Evolutionary conservation across 345 rosid genomes (phyloP).

Genomic region (Lepidium africanum): DNA sequence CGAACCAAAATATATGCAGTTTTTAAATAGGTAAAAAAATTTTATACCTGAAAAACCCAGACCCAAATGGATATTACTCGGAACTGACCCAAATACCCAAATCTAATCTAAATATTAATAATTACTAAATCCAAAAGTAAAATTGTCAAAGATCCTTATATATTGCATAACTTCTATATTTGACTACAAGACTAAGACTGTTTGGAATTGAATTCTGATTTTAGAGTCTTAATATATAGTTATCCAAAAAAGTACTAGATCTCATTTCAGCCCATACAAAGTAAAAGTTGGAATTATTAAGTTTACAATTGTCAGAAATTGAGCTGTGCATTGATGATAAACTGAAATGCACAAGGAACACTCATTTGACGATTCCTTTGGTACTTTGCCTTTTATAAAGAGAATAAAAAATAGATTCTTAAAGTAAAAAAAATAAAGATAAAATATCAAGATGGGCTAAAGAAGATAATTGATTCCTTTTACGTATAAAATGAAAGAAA

Average conservation of each 20-base stretch:
- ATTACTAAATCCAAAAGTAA: neutral
- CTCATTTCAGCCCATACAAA: neutral
- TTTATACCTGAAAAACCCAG: too few species aligned
- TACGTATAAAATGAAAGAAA: neutral
- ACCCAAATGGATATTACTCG: too few species aligned
- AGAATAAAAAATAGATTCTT: neutral
- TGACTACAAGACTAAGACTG: too few species aligned
- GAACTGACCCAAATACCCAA: too few species aligned
- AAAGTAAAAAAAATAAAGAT: neutral
- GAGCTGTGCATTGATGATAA: neutral
- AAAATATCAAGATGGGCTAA: constrained; percentile 14
- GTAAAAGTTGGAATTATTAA: neutral
- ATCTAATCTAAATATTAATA: neutral
- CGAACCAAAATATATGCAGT: too few species aligned
- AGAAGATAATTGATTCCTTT: neutral
- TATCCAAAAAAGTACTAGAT: too few species aligned
- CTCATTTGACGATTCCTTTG: constrained; percentile 18
- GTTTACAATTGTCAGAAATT: neutral
- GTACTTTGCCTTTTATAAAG: constrained; percentile 15
- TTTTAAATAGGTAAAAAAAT: too few species aligned
- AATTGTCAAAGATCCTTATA: constrained; percentile 11
- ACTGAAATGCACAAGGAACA: constrained; percentile 17
- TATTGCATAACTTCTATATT: neutral
- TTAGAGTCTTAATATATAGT: too few species aligned
- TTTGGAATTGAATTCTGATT: too few species aligned